Conservation (phyloP, 2,329 filamentous ascomycete genomes). For the Myrmaecium sp. region DNA sequence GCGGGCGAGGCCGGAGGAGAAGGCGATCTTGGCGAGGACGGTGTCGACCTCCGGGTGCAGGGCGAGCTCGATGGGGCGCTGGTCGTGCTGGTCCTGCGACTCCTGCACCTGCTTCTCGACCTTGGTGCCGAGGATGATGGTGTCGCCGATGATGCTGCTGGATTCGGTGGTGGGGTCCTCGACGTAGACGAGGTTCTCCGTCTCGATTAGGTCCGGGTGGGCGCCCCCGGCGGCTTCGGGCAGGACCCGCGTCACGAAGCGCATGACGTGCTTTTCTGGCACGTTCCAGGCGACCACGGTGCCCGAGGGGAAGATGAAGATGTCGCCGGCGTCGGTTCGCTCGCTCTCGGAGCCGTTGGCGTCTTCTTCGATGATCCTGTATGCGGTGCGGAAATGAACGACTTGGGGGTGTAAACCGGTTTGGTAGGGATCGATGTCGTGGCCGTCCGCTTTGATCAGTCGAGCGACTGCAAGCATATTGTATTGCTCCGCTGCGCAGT, state of each 20-base stretch:
- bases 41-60: constrained; percentile 31
- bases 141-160: constrained; percentile 69
- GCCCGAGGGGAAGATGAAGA: constrained; percentile 91
- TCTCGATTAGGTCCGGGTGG: constrained; percentile 57
- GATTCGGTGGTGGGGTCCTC: constrained; percentile 57
- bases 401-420: constrained; percentile 50
- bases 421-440: constrained; percentile 43
- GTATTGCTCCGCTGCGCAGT: constrained; percentile 52
- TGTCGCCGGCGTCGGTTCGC: constrained; percentile 51
- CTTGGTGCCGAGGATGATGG: constrained; percentile 75
- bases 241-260: constrained; percentile 54
- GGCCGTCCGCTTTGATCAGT: constrained; percentile 40
- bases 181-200: constrained; percentile 77
- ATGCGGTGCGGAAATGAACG: constrained; percentile 37
- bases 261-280: constrained; percentile 53
- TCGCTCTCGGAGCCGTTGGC: constrained; percentile 29
- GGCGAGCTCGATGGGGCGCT: constrained; percentile 15
- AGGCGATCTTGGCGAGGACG: constrained; percentile 85
- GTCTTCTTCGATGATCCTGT: constrained; percentile 20
- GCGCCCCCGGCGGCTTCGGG: constrained; percentile 60
- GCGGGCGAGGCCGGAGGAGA: constrained; percentile 81
- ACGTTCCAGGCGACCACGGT: constrained; percentile 88
- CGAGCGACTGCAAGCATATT: constrained; percentile 40
- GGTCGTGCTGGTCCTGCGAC: constrained; percentile 5
- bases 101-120: constrained; percentile 22